Evolutionary conservation across 495 filamentous ascomycete genomes (phyloP).

Genomic region (Rostrohypoxylon terebratum): DNA sequence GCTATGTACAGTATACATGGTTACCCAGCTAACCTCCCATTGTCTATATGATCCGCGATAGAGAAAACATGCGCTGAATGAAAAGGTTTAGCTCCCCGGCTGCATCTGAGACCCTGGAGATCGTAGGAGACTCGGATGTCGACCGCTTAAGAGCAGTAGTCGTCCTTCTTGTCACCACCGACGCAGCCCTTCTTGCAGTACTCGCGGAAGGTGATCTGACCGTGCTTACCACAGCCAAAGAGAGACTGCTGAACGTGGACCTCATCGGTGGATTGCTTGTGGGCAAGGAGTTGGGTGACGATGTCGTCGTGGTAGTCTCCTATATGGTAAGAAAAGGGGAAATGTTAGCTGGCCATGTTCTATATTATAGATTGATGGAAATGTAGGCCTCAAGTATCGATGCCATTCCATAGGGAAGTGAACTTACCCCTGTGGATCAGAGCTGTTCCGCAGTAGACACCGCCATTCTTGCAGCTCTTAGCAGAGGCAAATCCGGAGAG

Average conservation of each 20-base stretch:
- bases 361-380: not conserved
- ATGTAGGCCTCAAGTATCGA: too few relatives aligned
- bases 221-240: conserved; percentile 2
- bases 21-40: not conserved
- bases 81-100: not conserved
- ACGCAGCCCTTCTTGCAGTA: not conserved
- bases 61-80: not conserved
- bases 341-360: not conserved
- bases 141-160: not conserved
- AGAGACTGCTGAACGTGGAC: not conserved
- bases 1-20: not conserved
- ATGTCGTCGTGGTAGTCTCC: conserved; percentile 1
- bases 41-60: not conserved
- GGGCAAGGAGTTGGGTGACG: not conserved
- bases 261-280: not conserved
- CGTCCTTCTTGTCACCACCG: conserved; percentile 1
- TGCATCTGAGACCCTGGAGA: not conserved
- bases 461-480: not conserved
- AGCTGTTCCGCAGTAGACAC: not conserved
- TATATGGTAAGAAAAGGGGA: not conserved
- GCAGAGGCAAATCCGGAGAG: not conserved
- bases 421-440: not conserved
- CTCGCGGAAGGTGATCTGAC: not conserved
- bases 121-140: not conserved
- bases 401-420: not conserved